Base-by-base conservation (phyloP, 1,284 basidiomycete species). In the Agroathelia rolfsii region DNA sequence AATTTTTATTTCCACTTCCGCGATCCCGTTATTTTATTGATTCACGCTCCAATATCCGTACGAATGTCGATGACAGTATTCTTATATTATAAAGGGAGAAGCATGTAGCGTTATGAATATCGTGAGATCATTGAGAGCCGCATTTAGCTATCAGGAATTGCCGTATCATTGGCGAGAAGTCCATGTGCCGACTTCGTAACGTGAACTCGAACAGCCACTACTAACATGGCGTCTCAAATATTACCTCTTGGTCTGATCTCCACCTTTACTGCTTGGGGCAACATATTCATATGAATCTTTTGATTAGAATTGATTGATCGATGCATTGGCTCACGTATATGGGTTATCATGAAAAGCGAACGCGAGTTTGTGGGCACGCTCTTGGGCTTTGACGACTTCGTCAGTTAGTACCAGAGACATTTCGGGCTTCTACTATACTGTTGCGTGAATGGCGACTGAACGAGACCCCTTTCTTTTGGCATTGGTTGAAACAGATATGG, bases 341-440 rank as follows among this genome's bases (percentile, higher is more conserved):
- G 88, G 87, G 92, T 96, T 46, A 76, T 96, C 55, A 94, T 93
- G 86, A 95, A 95, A 65, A 82, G 75, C 43, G 89, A 96, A 43
- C 79, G 88, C 34, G 92, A 96, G 62, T 95, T 95, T 60, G 87
- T 84, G 11, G 94, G 94, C n/a, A 97, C 80, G 3, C 64, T 98
- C 30, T 72, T 94, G 26, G 94, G 95, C 3, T 98, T 98, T 51
- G 95, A 98, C 56, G 94, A 98, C 61, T 98, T 94, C 56, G 94
- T 98, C 57, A 98, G 94, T 97, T 58, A 76, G 94, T 96, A 30
- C 16, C 11, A 30, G 29, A 33, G 20, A 24, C 19, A 38, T 34
- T 35, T n/a, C n/a, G n/a, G n/a, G n/a, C 7, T 32, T 24, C 7
- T 4, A 24, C 8, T 26, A n/a, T n/a, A n/a, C n/a, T n/a, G n/a